Base-by-base conservation (phyloP, 2,329 filamentous ascomycete species). In the Colletotrichum lini region DNA sequence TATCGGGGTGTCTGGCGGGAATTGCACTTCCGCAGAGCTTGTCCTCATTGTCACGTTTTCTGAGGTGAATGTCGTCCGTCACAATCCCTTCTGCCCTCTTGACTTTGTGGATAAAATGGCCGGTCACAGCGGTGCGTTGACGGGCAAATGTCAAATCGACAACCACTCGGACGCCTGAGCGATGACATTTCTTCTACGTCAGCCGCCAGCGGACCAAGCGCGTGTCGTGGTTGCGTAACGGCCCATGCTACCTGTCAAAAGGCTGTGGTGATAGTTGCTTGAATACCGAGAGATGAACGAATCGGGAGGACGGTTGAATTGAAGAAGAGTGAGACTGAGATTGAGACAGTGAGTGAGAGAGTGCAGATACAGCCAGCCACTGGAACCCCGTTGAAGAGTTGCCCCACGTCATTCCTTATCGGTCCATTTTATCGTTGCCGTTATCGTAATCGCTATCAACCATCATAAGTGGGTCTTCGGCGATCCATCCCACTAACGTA, bases 401-500 rank as follows among this genome's bases (percentile, higher is more conserved):
- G 35, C 35, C 35, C 35, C 35, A 38, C 35, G 35, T 10, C 35
- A 21, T 52, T 59, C 16, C 30, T 57, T 54, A 58, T 47, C 52
- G 18, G 5, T 3, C 18, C 21, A 10, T 30, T 5, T 44, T 18
- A 12, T 15, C 35, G 30, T 50, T 62, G 58, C 52, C 23, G 13
- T 26, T 30, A 26, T 21, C 54, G 12, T 18, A 67, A 67, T 62
- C 49, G 42, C 44, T 40, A 60, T 49, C 53, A 21, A 4, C 9
- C 26, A 52, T 52, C 52, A 44, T 10, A n/a, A 15, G 47, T 60
- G 65, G 65, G n/a, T 26, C 52, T 50, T 18, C 21, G 18, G 30
- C 54, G 65, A 68, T 71, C 64, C 63, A 50, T 70, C 63, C 61
- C 64, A 68, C 52, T 52, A 62, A 38, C n/a, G 23, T 23, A 56